Evolutionary conservation across 495 filamentous ascomycete genomes (phyloP).

Genomic region (Aspergillus homomorphus): DNA sequence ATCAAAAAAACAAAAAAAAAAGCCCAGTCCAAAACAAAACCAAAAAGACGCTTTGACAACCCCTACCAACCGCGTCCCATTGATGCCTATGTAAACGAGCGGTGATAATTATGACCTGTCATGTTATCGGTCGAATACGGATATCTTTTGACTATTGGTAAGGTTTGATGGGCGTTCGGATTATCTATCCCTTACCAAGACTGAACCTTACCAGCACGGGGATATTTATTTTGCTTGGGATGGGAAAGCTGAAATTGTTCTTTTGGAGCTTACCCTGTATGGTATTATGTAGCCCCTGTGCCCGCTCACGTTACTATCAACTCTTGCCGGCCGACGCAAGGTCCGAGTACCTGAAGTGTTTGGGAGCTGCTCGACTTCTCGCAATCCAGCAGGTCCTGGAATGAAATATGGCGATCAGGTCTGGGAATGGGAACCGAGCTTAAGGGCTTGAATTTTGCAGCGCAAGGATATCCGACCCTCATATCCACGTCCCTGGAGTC

Average conservation of each 20-base stretch:
- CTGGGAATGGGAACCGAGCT: background rate
- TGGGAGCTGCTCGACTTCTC: background rate
- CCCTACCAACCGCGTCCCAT: background rate
- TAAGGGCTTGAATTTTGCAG: too few species aligned
- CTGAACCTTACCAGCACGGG: slow-evolving; percentile 4
- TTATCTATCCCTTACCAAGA: background rate
- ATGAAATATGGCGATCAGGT: background rate
- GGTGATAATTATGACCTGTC: background rate
- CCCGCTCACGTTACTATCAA: background rate
- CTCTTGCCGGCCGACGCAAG: background rate
- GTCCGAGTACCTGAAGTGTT: background rate
- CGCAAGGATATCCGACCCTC: too few species aligned
- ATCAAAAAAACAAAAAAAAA: too few species aligned
- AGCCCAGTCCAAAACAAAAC: too few species aligned
- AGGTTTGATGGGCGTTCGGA: background rate
- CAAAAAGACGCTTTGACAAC: background rate
- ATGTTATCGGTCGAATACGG: background rate
- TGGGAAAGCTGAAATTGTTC: background rate
- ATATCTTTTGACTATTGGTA: background rate
- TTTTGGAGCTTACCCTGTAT: background rate
- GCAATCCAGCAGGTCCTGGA: background rate
- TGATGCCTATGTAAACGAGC: background rate
- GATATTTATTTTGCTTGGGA: background rate
- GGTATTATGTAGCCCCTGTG: background rate
- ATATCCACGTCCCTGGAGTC: too few species aligned